These are phyloP conservation scores for Aspergillus viridinutans DNA, from an alignment of 2,329 filamentous ascomycete genomes.

Conservation along the genomic window DNA sequence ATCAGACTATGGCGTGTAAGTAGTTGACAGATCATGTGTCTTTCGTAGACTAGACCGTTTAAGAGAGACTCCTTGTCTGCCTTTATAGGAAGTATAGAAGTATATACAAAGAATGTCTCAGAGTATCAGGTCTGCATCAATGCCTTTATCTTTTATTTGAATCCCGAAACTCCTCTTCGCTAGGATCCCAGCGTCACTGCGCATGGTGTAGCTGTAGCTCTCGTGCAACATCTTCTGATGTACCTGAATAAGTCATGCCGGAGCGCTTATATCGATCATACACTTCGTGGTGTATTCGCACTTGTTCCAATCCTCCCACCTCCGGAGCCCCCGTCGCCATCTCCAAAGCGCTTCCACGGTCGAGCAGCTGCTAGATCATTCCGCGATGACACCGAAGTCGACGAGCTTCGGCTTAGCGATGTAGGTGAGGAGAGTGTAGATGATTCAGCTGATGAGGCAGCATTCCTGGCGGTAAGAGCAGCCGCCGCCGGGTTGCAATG, in stretches of 20 bases:
- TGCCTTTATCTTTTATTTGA: neutral
- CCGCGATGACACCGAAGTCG: slow-evolving; percentile 22
- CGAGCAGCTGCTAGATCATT: slow-evolving; percentile 7
- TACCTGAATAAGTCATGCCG: neutral
- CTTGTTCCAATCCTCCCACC: slow-evolving; percentile 20
- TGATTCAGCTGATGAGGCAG: slow-evolving; percentile 10
- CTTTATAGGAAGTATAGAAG: too few species aligned
- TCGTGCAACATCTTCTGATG: neutral
- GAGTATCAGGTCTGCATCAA: neutral
- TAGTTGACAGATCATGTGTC: too few species aligned
- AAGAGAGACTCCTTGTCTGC: too few species aligned
- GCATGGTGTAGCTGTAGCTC: neutral
- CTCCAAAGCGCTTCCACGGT: slow-evolving; percentile 11
- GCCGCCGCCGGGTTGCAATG: slow-evolving; percentile 28
- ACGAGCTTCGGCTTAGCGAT: slow-evolving; percentile 26
- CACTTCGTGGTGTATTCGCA: slow-evolving; percentile 14
- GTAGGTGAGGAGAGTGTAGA: slow-evolving; percentile 16
- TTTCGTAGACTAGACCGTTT: too few species aligned
- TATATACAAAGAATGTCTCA: too few species aligned
- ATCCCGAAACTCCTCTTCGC: neutral
- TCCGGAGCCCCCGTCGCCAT: slow-evolving; percentile 13
- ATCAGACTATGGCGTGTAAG: too few species aligned
- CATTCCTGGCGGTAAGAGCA: slow-evolving; percentile 5
- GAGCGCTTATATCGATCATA: slow-evolving; percentile 5
- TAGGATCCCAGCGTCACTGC: neutral